phyloP scores from a whole-genome alignment of 2,329 filamentous ascomycete species.

The Pseudogymnoascus sp. region DNA sequence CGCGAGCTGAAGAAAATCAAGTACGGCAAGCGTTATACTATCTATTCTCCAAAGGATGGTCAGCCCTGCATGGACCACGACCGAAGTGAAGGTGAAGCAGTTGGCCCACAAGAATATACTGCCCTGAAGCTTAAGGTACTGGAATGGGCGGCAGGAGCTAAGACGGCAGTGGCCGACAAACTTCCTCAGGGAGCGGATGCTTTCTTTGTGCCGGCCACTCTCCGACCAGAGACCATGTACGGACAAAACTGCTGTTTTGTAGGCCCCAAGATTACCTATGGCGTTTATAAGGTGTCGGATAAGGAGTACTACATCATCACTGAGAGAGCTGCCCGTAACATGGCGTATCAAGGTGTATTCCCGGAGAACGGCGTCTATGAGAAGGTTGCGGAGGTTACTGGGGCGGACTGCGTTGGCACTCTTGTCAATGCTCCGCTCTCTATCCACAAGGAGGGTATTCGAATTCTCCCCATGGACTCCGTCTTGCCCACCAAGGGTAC shows the following conservation, averaged over 20 bases:
- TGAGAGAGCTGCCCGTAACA: constrained; percentile 80
- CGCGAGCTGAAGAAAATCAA: constrained; percentile 88
- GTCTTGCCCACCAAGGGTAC: constrained; percentile 92
- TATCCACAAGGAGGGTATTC: constrained; percentile 71
- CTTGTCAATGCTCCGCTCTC: constrained; percentile 84
- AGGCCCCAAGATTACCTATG: constrained; percentile 81
- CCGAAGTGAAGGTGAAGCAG: constrained; percentile 70
- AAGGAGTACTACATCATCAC: constrained; percentile 81
- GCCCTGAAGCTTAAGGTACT: constrained; percentile 85
- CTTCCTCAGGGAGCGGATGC: constrained; percentile 72
- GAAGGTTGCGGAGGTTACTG: constrained; percentile 66
- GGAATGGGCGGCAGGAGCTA: constrained; percentile 76
- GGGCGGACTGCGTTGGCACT: constrained; percentile 79
- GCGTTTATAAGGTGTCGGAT: constrained; percentile 71
- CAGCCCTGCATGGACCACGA: constrained; percentile 88
- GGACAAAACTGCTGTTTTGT: constrained; percentile 96
- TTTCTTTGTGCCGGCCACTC: constrained; percentile 84
- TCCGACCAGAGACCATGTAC: constrained; percentile 97
- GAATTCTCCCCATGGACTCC: constrained; percentile 91
- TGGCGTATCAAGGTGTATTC: constrained; percentile 89
- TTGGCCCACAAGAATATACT: constrained; percentile 85
- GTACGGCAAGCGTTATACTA: constrained; percentile 86
- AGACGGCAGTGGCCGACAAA: constrained; percentile 65
- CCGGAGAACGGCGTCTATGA: constrained; percentile 67
- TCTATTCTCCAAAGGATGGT: constrained; percentile 85